Percentiles rank a stretch among this genome's conserved stretches.
Conservation (phyloP, 225 moss, liverwort and hornwort species). For the Ulota crispa region DNA sequence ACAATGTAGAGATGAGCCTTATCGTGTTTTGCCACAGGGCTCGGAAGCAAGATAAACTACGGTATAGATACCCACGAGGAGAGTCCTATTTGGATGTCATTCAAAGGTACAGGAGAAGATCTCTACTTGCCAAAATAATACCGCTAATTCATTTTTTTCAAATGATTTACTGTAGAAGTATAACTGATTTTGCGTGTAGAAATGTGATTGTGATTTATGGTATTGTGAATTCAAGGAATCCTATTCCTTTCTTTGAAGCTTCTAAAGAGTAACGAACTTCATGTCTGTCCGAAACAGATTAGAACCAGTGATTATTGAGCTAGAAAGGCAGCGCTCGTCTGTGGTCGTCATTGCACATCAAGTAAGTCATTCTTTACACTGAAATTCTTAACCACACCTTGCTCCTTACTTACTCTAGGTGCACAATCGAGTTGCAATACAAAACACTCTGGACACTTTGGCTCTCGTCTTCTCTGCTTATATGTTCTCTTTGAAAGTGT, state of each 20-base stretch:
- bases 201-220: not conserved
- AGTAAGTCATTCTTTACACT: slow-evolving; percentile 40
- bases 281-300: slow-evolving; percentile 52
- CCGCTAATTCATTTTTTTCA: not conserved
- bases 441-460: not conserved
- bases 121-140: not conserved
- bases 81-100: slow-evolving; percentile 99
- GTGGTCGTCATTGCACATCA: slow-evolving; percentile 99
- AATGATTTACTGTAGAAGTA: not conserved
- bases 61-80: slow-evolving; percentile 97
- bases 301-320: slow-evolving; percentile 98
- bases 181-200: not conserved
- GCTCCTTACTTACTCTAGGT: not conserved
- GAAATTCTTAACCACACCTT: not conserved
- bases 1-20: slow-evolving; percentile 4
- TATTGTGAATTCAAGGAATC: not conserved
- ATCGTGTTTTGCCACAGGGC: slow-evolving; percentile 50
- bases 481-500: not conserved
- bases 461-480: not conserved
- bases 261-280: not conserved
- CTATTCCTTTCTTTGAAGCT: slow-evolving; percentile 6
- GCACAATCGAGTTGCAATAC: not conserved
- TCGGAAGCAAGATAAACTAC: slow-evolving; percentile 87
- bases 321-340: slow-evolving; percentile 96
- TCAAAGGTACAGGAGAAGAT: slow-evolving; percentile 57